Percentiles rank a stretch among this genome's conserved stretches.
phyloP scores from a whole-genome alignment of 148 eudicot genomes.

The Suaeda aralocaspica region DNA sequence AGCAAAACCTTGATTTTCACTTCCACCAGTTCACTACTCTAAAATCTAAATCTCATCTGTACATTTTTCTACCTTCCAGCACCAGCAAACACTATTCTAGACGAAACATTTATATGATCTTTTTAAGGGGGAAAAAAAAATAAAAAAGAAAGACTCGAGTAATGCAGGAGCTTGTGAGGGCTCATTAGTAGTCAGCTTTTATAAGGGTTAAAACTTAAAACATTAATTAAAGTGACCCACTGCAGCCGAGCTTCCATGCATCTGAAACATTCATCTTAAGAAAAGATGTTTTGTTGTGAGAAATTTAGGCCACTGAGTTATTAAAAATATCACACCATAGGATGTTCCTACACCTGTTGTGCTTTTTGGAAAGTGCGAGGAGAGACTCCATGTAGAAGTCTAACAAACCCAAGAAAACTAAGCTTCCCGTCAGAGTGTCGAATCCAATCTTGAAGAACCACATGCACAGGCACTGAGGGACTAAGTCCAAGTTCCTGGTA shows the following conservation, averaged over 20 bases:
- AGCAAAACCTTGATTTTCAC: slow-evolving; percentile 11
- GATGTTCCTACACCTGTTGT: slow-evolving; percentile 5
- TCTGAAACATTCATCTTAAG: slow-evolving; percentile 16
- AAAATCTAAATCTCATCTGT: slow-evolving; percentile 34
- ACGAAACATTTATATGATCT: slow-evolving; percentile 13
- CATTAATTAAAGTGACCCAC: slow-evolving; percentile 5
- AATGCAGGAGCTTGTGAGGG: not conserved
- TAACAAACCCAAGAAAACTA: slow-evolving; percentile 86
- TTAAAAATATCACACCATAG: slow-evolving; percentile 2
- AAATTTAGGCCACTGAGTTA: not conserved
- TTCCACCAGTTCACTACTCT: slow-evolving; percentile 17
- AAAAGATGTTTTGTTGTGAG: slow-evolving; percentile 21
- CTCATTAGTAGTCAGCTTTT: slow-evolving; percentile 14
- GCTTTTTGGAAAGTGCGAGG: slow-evolving; percentile 73
- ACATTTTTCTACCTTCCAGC: slow-evolving; percentile 37
- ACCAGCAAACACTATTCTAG: slow-evolving; percentile 26
- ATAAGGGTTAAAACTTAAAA: slow-evolving; percentile 15
- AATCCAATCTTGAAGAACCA: slow-evolving; percentile 95
- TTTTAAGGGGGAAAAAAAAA: not conserved
- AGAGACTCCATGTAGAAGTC: slow-evolving; percentile 82
- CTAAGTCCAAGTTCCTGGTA: slow-evolving; percentile 87
- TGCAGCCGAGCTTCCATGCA: slow-evolving; percentile 8
- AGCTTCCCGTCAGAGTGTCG: slow-evolving; percentile 92
- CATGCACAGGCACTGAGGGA: slow-evolving; percentile 89
- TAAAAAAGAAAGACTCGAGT: slow-evolving; percentile 10